These are phyloP conservation scores for Phaseolus coccineus DNA, from an alignment of 331 rosid species.

Conservation along the genomic window DNA sequence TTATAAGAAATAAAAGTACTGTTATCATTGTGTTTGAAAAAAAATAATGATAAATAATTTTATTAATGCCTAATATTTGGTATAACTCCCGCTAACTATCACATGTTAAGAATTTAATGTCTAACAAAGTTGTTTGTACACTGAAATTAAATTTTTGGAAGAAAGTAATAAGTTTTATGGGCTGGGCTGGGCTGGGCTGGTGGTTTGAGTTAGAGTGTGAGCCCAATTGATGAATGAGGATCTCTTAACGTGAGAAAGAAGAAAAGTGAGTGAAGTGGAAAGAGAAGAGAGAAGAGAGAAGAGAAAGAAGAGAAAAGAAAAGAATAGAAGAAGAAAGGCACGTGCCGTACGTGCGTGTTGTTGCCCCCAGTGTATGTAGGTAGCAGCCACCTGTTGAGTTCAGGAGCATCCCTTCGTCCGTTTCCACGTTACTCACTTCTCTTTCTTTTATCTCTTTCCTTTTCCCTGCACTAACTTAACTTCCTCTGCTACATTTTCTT, in stretches of 20 bases:
- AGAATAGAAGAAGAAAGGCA: background rate
- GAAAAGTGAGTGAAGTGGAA: background rate
- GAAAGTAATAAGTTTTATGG: background rate
- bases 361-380: background rate
- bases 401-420: background rate
- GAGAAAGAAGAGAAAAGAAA: background rate
- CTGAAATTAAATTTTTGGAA: background rate
- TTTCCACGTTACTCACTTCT: background rate
- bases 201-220: background rate
- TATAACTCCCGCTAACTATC: no score
- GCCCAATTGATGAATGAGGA: background rate
- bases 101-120: no score
- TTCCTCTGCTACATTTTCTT: constrained; percentile 5
- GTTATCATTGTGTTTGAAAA: no score
- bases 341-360: constrained; percentile 10
- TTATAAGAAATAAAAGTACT: no score
- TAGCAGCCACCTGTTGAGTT: constrained; percentile 33
- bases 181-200: background rate
- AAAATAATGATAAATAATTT: no score
- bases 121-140: no score
- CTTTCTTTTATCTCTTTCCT: background rate
- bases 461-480: constrained; percentile 32
- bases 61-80: no score
- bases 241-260: background rate
- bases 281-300: no score